These are phyloP conservation scores for Filobasidium floriforme DNA, from an alignment of 768 basidiomycete species.

Conservation along the genomic window DNA sequence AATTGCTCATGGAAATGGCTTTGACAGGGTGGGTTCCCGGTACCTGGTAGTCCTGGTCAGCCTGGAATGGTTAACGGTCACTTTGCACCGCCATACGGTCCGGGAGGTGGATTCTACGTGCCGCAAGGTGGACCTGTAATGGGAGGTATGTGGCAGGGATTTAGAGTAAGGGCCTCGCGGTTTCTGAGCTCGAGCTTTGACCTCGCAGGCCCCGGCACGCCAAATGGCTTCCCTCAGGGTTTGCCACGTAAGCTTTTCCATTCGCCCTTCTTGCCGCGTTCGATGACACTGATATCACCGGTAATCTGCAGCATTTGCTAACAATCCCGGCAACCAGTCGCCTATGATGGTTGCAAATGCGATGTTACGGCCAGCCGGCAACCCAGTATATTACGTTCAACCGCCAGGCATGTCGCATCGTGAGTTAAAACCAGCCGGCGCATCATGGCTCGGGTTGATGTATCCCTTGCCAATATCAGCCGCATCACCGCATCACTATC, in stretches of 20 bases:
- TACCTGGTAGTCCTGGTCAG: conserved; percentile 2
- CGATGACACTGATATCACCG: not conserved
- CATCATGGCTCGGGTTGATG: no score
- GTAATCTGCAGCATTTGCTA: not conserved
- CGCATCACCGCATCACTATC: conserved; percentile 2
- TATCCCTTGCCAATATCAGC: not conserved
- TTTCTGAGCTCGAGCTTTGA: not conserved
- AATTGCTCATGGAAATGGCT: not conserved
- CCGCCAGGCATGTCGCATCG: conserved; percentile 13
- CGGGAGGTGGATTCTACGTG: conserved; percentile 2
- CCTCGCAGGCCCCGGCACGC: not conserved
- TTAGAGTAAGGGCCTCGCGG: not conserved
- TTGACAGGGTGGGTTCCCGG: not conserved
- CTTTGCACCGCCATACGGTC: not conserved
- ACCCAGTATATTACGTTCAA: conserved; percentile 6
- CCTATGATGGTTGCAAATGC: not conserved
- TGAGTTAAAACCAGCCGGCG: not conserved
- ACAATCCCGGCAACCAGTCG: not conserved
- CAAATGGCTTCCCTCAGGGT: conserved; percentile 7
- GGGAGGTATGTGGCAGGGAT: not conserved
- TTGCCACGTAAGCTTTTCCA: not conserved
- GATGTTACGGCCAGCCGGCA: conserved; percentile 8
- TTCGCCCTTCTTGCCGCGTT: not conserved
- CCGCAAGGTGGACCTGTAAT: not conserved
- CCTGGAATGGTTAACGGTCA: conserved; percentile 7